Conservation (phyloP, 2,329 filamentous ascomycete species). For the Rhynchosporium secalis region DNA sequence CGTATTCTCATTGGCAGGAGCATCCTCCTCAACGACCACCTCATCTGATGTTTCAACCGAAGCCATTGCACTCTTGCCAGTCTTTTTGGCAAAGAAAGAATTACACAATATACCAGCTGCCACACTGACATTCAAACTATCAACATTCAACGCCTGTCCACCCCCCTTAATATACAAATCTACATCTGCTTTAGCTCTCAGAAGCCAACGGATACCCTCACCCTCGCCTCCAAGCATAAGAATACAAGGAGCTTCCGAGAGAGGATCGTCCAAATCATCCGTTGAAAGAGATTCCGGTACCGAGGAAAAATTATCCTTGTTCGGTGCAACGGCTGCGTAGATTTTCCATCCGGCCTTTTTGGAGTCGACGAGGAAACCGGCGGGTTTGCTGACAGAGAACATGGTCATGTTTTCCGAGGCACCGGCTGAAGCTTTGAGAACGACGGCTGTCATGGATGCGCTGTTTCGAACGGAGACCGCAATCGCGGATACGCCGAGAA, state of each 20-base stretch:
- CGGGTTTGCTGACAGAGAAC: constrained; percentile 66
- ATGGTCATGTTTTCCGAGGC: constrained; percentile 79
- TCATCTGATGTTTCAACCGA: background rate
- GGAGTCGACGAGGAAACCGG: constrained; percentile 69
- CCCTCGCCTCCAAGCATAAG: constrained; percentile 84
- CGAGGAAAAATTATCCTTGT: constrained; percentile 42
- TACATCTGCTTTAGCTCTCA: constrained; percentile 66
- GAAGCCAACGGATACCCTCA: constrained; percentile 64
- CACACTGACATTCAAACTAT: constrained; percentile 92
- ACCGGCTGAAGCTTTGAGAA: constrained; percentile 85
- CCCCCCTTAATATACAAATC: constrained; percentile 62
- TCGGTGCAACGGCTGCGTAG: constrained; percentile 69
- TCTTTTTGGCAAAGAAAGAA: constrained; percentile 55
- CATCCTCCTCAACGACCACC: background rate
- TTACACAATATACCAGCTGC: constrained; percentile 76
- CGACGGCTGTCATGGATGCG: constrained; percentile 72
- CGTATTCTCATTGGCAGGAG: background rate
- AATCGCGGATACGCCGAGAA: constrained; percentile 85
- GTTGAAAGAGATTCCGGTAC: constrained; percentile 44
- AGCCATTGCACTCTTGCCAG: background rate
- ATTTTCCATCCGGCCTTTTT: constrained; percentile 75
- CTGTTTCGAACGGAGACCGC: constrained; percentile 73
- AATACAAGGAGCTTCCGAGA: constrained; percentile 66
- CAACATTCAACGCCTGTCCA: constrained; percentile 58
- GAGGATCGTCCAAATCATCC: constrained; percentile 54